Conservation (phyloP, 495 filamentous ascomycete species). For the Oidiodendron maius region DNA sequence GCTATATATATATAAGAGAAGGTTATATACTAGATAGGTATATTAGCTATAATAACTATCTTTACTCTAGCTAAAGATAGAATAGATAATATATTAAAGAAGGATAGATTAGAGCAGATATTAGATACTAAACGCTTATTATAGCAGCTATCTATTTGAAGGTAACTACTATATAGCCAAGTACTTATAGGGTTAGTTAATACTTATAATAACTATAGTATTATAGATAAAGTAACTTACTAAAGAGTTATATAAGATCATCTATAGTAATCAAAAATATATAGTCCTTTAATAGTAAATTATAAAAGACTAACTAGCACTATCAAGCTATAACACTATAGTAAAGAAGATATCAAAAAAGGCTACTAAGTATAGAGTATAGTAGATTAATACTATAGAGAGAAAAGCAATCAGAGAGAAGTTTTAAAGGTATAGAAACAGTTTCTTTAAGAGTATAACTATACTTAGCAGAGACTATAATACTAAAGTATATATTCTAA, state of each 20-base stretch:
- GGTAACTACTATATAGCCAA: too few species aligned
- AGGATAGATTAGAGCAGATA: background rate
- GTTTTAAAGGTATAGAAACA: conserved; percentile 12
- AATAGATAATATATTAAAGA: conserved; percentile 7
- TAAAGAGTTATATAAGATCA: background rate
- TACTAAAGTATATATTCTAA: conserved; percentile 6
- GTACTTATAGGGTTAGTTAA: too few species aligned
- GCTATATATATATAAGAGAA: conserved; percentile 4
- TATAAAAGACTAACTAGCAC: background rate
- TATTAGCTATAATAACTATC: too few species aligned
- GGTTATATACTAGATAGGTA: background rate
- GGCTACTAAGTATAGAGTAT: background rate
- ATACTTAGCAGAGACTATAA: conserved; percentile 5
- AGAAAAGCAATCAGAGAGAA: conserved; percentile 5
- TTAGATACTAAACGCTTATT: background rate
- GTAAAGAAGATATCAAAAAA: background rate
- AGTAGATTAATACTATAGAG: conserved; percentile 2
- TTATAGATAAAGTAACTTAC: background rate
- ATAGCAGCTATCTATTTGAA: background rate
- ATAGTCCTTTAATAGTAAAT: background rate
- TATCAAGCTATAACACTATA: background rate
- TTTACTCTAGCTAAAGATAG: too few species aligned
- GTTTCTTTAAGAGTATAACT: conserved; percentile 7
- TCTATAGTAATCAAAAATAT: background rate
- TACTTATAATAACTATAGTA: too few species aligned